Evolutionary conservation across 2,329 filamentous ascomycete genomes (phyloP).

Genomic region (Conoideocrella luteorostrata): DNA sequence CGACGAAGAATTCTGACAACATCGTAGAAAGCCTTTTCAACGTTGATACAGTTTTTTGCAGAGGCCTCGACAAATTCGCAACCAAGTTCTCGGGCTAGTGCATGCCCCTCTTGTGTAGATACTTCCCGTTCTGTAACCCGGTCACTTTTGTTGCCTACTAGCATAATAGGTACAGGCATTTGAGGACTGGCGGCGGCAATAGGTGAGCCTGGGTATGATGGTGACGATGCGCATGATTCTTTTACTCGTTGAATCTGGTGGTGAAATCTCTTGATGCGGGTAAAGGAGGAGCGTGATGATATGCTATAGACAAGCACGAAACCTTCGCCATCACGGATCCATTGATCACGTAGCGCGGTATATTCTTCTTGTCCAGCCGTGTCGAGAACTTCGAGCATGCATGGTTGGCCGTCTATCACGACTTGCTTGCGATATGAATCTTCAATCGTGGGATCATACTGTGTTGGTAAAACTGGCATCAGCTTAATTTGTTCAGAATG

Average conservation of each 20-base stretch:
- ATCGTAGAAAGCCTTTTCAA: slow-evolving; percentile 97
- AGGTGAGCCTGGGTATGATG: slow-evolving; percentile 70
- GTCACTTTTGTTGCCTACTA: slow-evolving; percentile 98
- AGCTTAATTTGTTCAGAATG: background rate
- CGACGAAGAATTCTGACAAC: slow-evolving; percentile 85
- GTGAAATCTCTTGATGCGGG: slow-evolving; percentile 90
- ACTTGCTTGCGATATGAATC: slow-evolving; percentile 85
- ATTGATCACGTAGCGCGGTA: slow-evolving; percentile 91
- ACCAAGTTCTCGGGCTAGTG: slow-evolving; percentile 81
- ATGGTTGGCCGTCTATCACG: slow-evolving; percentile 89
- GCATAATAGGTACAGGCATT: slow-evolving; percentile 84
- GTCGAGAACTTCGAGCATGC: slow-evolving; percentile 96
- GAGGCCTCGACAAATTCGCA: slow-evolving; percentile 97
- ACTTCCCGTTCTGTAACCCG: slow-evolving; percentile 93
- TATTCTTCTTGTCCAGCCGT: slow-evolving; percentile 98
- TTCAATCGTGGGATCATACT: slow-evolving; percentile 85
- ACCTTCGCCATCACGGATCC: slow-evolving; percentile 96
- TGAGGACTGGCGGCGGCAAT: slow-evolving; percentile 53
- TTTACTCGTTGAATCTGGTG: slow-evolving; percentile 97
- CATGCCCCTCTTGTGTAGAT: slow-evolving; percentile 91
- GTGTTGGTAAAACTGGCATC: slow-evolving; percentile 7
- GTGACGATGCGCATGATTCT: slow-evolving; percentile 74
- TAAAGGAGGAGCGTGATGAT: slow-evolving; percentile 91
- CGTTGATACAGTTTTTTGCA: slow-evolving; percentile 96
- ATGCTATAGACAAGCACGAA: slow-evolving; percentile 98